Evolutionary conservation across 1,284 basidiomycete species (phyloP).

Genomic region (Cystobasidiaceae sp.): DNA sequence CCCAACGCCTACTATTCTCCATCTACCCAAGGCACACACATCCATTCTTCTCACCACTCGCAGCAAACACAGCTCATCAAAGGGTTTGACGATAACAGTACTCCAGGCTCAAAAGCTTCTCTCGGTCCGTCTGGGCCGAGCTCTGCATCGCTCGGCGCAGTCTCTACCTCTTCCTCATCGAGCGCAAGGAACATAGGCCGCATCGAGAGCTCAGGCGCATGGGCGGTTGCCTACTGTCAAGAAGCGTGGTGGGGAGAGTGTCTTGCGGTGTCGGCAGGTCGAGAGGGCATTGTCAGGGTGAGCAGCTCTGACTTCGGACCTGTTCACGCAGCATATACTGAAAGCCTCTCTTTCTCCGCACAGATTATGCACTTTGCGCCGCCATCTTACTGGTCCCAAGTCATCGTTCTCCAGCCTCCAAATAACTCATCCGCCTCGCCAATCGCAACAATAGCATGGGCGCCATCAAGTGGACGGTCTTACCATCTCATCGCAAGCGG

Average conservation of each 20-base stretch:
- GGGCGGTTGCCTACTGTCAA: constrained; percentile 89
- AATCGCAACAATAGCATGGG: constrained; percentile 78
- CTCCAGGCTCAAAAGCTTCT: constrained; percentile 50
- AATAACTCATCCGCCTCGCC: constrained; percentile 46
- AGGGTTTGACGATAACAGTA: constrained; percentile 59
- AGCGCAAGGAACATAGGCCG: constrained; percentile 24
- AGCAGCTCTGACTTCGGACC: constrained; percentile 42
- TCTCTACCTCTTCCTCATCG: constrained; percentile 5
- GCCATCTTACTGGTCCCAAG: constrained; percentile 43
- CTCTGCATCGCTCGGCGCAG: constrained; percentile 16
- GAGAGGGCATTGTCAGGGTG: constrained; percentile 68
- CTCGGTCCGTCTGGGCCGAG: constrained; percentile 54
- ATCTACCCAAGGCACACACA: constrained; percentile 14
- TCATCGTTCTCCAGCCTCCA: constrained; percentile 31
- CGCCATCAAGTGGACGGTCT: constrained; percentile 79
- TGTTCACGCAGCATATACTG: too few species aligned
- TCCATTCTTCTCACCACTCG: constrained; percentile 18
- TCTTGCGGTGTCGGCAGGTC: constrained; percentile 68
- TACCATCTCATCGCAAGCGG: constrained; percentile 89
- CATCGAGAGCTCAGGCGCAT: constrained; percentile 69
- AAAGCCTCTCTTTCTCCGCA: neutral
- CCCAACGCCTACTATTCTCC: constrained; percentile 32
- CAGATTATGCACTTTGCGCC: constrained; percentile 52
- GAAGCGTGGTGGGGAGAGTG: constrained; percentile 89
- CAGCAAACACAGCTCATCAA: constrained; percentile 40